Evolutionary conservation across 2,329 filamentous ascomycete species (phyloP), one percentile per base, ranked within the genome.

Genomic region (Penicillium hesseltinei): DNA sequence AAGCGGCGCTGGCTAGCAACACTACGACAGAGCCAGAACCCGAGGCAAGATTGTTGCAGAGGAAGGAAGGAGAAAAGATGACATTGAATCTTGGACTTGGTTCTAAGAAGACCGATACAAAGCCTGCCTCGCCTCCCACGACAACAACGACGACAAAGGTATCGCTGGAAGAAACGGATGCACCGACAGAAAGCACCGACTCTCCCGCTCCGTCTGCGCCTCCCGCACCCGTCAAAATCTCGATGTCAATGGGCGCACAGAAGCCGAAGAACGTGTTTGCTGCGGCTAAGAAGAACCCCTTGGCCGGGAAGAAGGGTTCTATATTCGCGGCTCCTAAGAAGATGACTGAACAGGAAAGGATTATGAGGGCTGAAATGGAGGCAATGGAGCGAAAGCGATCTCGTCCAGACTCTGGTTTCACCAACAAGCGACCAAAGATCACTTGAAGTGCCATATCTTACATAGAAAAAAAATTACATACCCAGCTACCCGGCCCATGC

Each of bases 331-430:
- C 83, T 54, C 87, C 86, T 2, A 91, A 90, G 80, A 94, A 90
- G 69, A 93, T 96, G 84, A 93, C 89, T 67, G 91, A 95, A 70
- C 88, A 88, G 3, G 91, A 93, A 75, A 83, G 88, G 52, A 95
- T 94, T 68, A 96, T 96, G 92, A 90, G 88, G 73, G 88, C 90
- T 66, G 89, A 92, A 69, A 73, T 75, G 72, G 73, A 75, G 54
- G 68, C 71, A 35, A 82, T 91, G 74, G 88, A 91, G 66, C 81
- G 82, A 62, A 92, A 91, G 71, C 80, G 87, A 54, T 75, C 80
- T 35, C 67, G 67, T 45, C 63, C 62, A 15, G 63, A 63, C 9
- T 65, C 68, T 17, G 70, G 67, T 4, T 70, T 72, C 44, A 68
- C 67, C 13, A 67, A 70, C 25, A 76, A 76, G 60, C 70, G 72